phyloP scores from a whole-genome alignment of 2,329 filamentous ascomycete species.

The Ceratocystis cubensis region DNA sequence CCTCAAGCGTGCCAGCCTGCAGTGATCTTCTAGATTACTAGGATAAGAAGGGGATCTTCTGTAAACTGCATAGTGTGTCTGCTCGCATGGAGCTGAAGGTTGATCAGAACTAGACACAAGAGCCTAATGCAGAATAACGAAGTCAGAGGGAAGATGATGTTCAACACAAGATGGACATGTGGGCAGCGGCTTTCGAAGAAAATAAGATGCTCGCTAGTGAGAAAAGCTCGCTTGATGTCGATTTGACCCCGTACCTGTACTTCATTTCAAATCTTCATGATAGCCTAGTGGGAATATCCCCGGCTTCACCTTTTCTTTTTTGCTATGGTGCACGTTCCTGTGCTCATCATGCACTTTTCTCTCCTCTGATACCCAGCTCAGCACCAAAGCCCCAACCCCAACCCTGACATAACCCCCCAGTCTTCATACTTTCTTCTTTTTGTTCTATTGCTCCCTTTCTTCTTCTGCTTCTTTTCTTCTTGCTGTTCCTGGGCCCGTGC shows the following conservation, averaged over 20 bases:
- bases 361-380: neutral
- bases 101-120: too few relatives aligned
- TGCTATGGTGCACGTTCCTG: neutral
- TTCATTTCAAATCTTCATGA: neutral
- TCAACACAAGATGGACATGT: too few relatives aligned
- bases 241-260: neutral
- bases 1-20: too few relatives aligned
- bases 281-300: neutral
- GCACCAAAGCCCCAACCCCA: too few relatives aligned
- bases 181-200: too few relatives aligned
- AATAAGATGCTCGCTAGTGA: too few relatives aligned
- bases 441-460: neutral
- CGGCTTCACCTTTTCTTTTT: neutral
- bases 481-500: neutral
- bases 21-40: too few relatives aligned
- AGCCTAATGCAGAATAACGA: too few relatives aligned
- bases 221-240: neutral
- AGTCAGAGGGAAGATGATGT: too few relatives aligned
- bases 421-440: neutral
- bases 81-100: too few relatives aligned
- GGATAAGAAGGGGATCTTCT: too few relatives aligned
- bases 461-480: neutral
- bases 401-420: neutral
- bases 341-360: conserved; percentile 5
- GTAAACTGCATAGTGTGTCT: too few relatives aligned